Percentiles rank a stretch among this genome's conserved stretches.
Evolutionary conservation across 2,329 filamentous ascomycete species (phyloP).

Genomic region (Diaporthe humulicola): DNA sequence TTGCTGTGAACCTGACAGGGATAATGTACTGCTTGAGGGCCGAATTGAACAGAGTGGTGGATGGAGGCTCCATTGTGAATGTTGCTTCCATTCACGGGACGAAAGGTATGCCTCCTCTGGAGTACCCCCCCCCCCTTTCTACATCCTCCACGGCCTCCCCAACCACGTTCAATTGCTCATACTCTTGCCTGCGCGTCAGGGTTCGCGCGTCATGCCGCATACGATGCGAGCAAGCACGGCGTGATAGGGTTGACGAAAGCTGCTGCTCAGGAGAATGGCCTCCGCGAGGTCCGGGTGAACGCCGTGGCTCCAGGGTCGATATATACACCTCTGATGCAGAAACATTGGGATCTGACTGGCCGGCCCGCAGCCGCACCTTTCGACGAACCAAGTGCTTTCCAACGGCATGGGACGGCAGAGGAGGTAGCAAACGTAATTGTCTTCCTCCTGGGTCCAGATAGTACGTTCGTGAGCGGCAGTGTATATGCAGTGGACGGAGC

Average conservation of each 20-base stretch:
- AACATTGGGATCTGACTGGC: constrained; percentile 53
- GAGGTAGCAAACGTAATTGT: constrained; percentile 61
- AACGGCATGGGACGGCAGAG: constrained; percentile 60
- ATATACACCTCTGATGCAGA: constrained; percentile 63
- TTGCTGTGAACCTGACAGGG: constrained; percentile 64
- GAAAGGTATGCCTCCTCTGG: constrained; percentile 44
- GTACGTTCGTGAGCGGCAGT: constrained; percentile 60
- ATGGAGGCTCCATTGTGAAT: constrained; percentile 71
- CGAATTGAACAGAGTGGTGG: constrained; percentile 58
- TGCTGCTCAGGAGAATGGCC: constrained; percentile 54
- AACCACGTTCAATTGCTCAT: neutral
- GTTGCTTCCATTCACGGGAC: constrained; percentile 65
- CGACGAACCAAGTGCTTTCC: constrained; percentile 57
- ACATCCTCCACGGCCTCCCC: neutral
- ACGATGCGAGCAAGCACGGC: constrained; percentile 54
- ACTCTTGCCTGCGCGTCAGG: constrained; percentile 46
- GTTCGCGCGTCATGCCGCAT: constrained; percentile 55
- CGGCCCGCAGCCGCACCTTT: constrained; percentile 55
- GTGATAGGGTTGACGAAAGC: constrained; percentile 54
- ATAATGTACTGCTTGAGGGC: constrained; percentile 65
- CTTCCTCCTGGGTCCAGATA: constrained; percentile 62
- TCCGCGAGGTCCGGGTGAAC: constrained; percentile 60
- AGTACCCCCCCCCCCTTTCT: neutral
- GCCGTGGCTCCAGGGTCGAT: constrained; percentile 64
- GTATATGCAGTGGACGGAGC: constrained; percentile 62